Base-by-base conservation (phyloP, 495 filamentous ascomycete species). In the Penicillium crystallinum region DNA sequence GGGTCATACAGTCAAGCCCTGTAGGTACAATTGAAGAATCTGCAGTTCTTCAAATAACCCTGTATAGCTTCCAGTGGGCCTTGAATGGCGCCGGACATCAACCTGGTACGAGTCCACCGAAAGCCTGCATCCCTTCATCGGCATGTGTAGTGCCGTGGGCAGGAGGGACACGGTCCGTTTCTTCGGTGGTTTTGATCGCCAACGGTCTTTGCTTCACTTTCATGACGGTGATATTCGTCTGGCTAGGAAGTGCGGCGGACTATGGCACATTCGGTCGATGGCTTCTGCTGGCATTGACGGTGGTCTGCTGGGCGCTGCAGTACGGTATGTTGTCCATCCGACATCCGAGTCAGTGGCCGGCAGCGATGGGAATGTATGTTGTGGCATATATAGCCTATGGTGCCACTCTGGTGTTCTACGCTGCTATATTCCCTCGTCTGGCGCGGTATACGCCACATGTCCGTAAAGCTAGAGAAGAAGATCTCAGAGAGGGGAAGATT, bases 191-290 rank as follows among this genome's bases (percentile, higher is more conserved):
- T 10, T 54, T 79, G 1, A 74, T 79, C 33, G 74, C 75, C 18
- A 77, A 77, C 43, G 75, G 76, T 9, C 67, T 79, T 47, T 76
- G 74, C 42, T 79, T 79, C 53, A 63, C 73, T 6, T 68, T 77
- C 41, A 77, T 77, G 73, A 75, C 75, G 1, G 61, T 77, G 5
- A 71, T 77, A 5, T 79, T 79, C 46, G 60, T 79, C 8, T 72
- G 70, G 59, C 61, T 79, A 0, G 76, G 76, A 0, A 74, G 69
- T 49, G 73, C 75, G 19, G 76, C 76, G 14, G 76, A 79, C 47
- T 77, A 78, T 48, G 75, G 75, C 38, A 72, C 65, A 2, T 79
- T 79, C 46, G 73, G 76, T 1, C 63, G 72, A 54, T 79, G 75
- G 75, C 54, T 79, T 25, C 68, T 79, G 12, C 52, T 79, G 8